Evolutionary conservation across 2,329 filamentous ascomycete species (phyloP).

Genomic region (Aspergillaceae sp.): DNA sequence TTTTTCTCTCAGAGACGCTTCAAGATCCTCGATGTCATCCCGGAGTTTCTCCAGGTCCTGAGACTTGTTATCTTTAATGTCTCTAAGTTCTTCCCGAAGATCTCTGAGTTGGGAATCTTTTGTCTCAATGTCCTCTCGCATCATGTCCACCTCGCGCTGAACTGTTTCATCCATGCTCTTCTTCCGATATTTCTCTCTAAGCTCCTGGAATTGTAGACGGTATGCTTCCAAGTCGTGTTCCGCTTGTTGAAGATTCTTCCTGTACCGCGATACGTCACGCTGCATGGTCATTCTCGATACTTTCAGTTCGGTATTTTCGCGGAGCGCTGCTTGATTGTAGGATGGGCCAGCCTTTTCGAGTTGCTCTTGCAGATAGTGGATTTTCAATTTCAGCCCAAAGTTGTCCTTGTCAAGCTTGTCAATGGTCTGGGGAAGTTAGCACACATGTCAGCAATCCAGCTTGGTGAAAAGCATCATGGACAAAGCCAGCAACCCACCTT

Average conservation of each 20-base stretch:
- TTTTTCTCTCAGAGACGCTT: constrained; percentile 67
- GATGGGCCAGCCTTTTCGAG: constrained; percentile 79
- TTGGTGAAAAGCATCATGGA: not conserved
- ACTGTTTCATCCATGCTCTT: constrained; percentile 65
- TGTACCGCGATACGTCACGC: constrained; percentile 74
- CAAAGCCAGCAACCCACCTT: constrained; percentile 45
- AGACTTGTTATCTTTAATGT: constrained; percentile 46
- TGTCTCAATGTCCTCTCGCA: constrained; percentile 43
- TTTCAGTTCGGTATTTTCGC: constrained; percentile 94
- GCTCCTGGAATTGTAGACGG: constrained; percentile 68
- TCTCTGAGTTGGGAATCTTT: constrained; percentile 37
- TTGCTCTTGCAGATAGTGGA: constrained; percentile 90
- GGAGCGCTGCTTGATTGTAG: constrained; percentile 78
- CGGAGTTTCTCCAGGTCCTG: constrained; percentile 58
- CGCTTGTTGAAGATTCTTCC: constrained; percentile 71
- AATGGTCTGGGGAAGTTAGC: constrained; percentile 49
- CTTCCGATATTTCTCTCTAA: constrained; percentile 71
- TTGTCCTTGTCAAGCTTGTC: constrained; percentile 98
- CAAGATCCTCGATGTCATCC: constrained; percentile 66
- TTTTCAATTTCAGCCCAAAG: constrained; percentile 92
- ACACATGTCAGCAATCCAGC: not conserved
- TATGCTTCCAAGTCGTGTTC: constrained; percentile 83
- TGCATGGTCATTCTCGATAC: constrained; percentile 86
- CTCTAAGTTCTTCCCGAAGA: constrained; percentile 47
- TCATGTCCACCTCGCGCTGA: constrained; percentile 49